Conservation (phyloP, 352 stramenopile species). For the Phytophthora tentaculata region DNA sequence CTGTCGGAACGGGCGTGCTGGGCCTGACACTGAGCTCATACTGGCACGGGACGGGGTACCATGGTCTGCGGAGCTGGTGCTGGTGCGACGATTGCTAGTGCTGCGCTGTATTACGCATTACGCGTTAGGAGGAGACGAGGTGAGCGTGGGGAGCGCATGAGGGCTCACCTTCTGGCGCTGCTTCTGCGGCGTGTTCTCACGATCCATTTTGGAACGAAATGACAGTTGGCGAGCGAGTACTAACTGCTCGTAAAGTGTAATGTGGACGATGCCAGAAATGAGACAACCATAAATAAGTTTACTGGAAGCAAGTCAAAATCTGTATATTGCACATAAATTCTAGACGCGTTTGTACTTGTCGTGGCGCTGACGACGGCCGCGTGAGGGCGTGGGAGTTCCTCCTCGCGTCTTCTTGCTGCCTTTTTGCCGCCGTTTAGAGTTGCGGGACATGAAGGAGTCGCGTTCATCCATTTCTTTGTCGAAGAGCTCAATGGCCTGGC, state of each 20-base stretch:
- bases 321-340: slow-evolving; percentile 1
- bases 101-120: slow-evolving; percentile 34
- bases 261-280: too few species aligned
- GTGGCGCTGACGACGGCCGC: slow-evolving; percentile 60
- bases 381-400: slow-evolving; percentile 30
- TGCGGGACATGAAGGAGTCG: slow-evolving; percentile 44
- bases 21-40: slow-evolving; percentile 9
- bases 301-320: slow-evolving; percentile 17
- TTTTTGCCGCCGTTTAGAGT: slow-evolving; percentile 55
- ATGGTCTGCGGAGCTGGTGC: slow-evolving; percentile 19
- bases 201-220: slow-evolving; percentile 68
- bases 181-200: slow-evolving; percentile 75
- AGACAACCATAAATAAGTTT: not conserved
- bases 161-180: slow-evolving; percentile 72
- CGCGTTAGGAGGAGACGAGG: not conserved
- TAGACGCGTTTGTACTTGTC: slow-evolving; percentile 67
- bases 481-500: slow-evolving; percentile 69
- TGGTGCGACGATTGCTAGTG: slow-evolving; percentile 28
- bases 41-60: slow-evolving; percentile 10
- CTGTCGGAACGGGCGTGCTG: slow-evolving; percentile 32
- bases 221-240: too few species aligned
- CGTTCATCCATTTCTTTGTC: slow-evolving; percentile 54
- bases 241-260: too few species aligned
- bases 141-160: not conserved
- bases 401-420: slow-evolving; percentile 42